phyloP scores from a whole-genome alignment of 2,329 filamentous ascomycete species.

The Stylonectria norvegica region DNA sequence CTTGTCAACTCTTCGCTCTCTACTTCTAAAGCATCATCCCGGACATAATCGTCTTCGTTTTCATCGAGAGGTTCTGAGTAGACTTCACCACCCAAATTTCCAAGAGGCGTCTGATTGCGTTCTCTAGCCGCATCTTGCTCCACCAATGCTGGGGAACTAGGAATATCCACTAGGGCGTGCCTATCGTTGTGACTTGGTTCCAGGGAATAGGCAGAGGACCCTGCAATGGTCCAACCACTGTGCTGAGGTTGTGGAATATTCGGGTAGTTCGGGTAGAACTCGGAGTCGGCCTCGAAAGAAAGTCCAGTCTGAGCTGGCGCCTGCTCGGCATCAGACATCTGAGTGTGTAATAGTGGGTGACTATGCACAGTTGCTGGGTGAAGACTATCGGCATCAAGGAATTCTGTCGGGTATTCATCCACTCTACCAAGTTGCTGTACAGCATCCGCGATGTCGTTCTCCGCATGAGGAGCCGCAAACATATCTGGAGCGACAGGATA shows the following conservation, averaged over 20 bases:
- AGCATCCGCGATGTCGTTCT: slow-evolving; percentile 6
- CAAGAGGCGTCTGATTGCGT: slow-evolving; percentile 5
- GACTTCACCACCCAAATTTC: slow-evolving; percentile 4
- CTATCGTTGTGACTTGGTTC: slow-evolving; percentile 11
- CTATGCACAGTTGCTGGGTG: slow-evolving; percentile 6
- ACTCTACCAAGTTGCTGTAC: slow-evolving; percentile 5
- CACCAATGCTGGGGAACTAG: slow-evolving; percentile 20
- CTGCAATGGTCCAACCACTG: slow-evolving; percentile 10
- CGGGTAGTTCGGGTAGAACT: no score
- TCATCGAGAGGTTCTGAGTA: not conserved
- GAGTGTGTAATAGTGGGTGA: slow-evolving; percentile 11
- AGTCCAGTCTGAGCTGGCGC: not conserved
- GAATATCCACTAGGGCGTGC: slow-evolving; percentile 21
- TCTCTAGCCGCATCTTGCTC: slow-evolving; percentile 12
- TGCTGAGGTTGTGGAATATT: slow-evolving; percentile 11
- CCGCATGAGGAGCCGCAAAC: slow-evolving; percentile 10
- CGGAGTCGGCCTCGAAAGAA: slow-evolving; percentile 10
- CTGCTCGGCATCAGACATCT: slow-evolving; percentile 4
- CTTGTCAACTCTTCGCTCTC: slow-evolving; percentile 12
- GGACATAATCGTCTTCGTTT: slow-evolving; percentile 3
- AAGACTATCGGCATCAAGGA: slow-evolving; percentile 15
- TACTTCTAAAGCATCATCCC: slow-evolving; percentile 7
- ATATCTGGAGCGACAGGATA: slow-evolving; percentile 14
- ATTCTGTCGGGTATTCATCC: slow-evolving; percentile 21
- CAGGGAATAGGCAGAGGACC: slow-evolving; percentile 9